phyloP scores from a whole-genome alignment of 2,329 filamentous ascomycete genomes.

The Phyllosticta citrichinensis region DNA sequence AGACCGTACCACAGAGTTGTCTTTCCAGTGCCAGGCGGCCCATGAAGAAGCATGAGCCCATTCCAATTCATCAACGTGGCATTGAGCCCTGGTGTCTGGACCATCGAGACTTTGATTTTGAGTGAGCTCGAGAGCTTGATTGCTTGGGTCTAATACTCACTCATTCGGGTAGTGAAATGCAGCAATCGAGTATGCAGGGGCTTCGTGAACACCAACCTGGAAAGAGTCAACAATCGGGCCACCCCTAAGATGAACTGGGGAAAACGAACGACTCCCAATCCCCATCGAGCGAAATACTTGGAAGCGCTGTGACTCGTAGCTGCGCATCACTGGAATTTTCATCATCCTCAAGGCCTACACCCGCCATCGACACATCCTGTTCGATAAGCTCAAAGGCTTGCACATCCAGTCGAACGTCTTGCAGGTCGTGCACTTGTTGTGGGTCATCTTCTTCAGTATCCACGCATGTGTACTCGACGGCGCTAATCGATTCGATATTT shows the following conservation, averaged over 20 bases:
- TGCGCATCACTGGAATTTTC: conserved; percentile 16
- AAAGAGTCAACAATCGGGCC: neutral
- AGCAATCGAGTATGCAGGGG: conserved; percentile 33
- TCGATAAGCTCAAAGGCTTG: conserved; percentile 32
- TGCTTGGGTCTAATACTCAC: conserved; percentile 13
- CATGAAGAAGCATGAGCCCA: conserved; percentile 33
- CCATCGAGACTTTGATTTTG: conserved; percentile 19
- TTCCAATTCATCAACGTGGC: conserved; percentile 36
- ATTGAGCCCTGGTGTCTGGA: conserved; percentile 25
- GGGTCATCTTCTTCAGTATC: conserved; percentile 15
- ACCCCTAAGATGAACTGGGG: no score
- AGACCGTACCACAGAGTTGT: conserved; percentile 29
- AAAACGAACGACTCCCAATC: conserved; percentile 33
- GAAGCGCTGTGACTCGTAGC: conserved; percentile 26
- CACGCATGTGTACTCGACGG: conserved; percentile 30
- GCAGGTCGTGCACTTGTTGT: conserved; percentile 11
- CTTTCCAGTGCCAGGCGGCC: conserved; percentile 36
- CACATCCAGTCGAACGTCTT: conserved; percentile 31
- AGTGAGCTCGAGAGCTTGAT: neutral
- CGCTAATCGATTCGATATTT: conserved; percentile 25
- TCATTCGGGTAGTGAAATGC: conserved; percentile 30
- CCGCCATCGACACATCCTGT: conserved; percentile 14
- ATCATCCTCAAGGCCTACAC: conserved; percentile 19
- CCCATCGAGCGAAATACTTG: conserved; percentile 30
- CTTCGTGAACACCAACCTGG: conserved; percentile 33